Conservation (phyloP, 2,329 filamentous ascomycete genomes). For the Coleophoma crateriformis region DNA sequence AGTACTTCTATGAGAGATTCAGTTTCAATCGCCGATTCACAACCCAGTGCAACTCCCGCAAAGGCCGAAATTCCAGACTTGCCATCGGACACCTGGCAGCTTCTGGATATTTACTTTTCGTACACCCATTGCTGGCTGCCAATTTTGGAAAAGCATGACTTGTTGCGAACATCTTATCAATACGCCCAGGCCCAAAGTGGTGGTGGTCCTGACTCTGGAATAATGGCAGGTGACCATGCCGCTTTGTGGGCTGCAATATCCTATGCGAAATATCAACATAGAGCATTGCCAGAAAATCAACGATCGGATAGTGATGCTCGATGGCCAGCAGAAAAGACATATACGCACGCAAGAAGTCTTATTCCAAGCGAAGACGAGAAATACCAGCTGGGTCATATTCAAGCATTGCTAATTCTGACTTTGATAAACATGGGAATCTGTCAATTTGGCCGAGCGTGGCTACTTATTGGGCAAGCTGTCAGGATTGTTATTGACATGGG, state of each 20-base stretch:
- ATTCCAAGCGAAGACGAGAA: conserved; percentile 42
- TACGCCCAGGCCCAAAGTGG: conserved; percentile 18
- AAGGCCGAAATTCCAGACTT: conserved; percentile 14
- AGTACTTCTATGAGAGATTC: too few species aligned
- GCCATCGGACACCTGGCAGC: conserved; percentile 27
- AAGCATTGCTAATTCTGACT: conserved; percentile 52
- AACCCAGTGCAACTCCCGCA: background rate
- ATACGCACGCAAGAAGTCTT: conserved; percentile 41
- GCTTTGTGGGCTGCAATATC: conserved; percentile 56
- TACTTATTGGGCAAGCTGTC: conserved; percentile 59
- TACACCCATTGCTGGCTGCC: conserved; percentile 76
- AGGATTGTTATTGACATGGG: conserved; percentile 42
- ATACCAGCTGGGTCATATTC: conserved; percentile 46
- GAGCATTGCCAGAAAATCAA: conserved; percentile 20
- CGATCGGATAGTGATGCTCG: conserved; percentile 11
- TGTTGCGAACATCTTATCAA: conserved; percentile 24
- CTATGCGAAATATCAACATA: conserved; percentile 47
- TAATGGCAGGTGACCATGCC: conserved; percentile 38
- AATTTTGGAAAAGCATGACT: conserved; percentile 58
- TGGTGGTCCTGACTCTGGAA: background rate
- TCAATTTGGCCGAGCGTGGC: conserved; percentile 53
- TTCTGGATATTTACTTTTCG: conserved; percentile 69
- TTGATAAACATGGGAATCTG: conserved; percentile 57
- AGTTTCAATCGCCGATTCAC: background rate
- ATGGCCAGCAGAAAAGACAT: conserved; percentile 35